A percentile compares a stretch with the other conserved stretches of the same genome.
Evolutionary conservation across 495 filamentous ascomycete genomes (phyloP).

Genomic region (Podospora pseudopauciseta): DNA sequence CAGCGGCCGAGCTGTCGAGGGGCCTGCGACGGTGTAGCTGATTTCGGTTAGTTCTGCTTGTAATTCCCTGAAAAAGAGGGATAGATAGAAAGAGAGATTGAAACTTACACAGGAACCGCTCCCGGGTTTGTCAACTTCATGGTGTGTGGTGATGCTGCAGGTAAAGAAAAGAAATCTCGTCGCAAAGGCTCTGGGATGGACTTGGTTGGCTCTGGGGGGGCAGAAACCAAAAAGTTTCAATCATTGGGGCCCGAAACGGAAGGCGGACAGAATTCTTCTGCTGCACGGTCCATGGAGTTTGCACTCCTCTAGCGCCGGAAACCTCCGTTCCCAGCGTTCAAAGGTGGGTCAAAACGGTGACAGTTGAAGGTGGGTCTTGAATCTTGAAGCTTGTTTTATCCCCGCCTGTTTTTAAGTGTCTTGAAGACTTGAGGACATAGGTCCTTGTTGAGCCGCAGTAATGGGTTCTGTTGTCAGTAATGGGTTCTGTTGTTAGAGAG

Average conservation of each 20-base stretch:
- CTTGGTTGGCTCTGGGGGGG: constrained; percentile 4
- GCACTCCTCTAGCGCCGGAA: constrained; percentile 1
- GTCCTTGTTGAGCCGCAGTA: too few relatives aligned
- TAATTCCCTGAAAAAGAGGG: neutral
- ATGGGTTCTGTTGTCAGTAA: too few relatives aligned
- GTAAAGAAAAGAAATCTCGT: constrained; percentile 1
- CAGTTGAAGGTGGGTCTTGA: neutral
- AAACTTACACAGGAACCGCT: constrained; percentile 71
- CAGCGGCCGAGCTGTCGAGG: constrained; percentile 81
- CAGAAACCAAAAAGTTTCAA: constrained; percentile 29
- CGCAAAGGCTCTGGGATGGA: constrained; percentile 5
- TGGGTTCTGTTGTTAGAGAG: too few relatives aligned
- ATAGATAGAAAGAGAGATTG: neutral
- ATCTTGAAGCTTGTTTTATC: neutral
- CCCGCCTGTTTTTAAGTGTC: neutral
- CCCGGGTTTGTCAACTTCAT: constrained; percentile 92
- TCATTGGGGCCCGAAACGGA: constrained; percentile 11
- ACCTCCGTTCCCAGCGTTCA: constrained; percentile 4
- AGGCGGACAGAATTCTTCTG: constrained; percentile 17
- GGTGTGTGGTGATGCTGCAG: constrained; percentile 20
- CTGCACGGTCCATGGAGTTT: neutral
- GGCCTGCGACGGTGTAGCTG: constrained; percentile 81
- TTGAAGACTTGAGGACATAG: neutral
- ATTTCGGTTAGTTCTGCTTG: neutral
- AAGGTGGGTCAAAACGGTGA: neutral